A percentile compares a stretch with the other conserved stretches of the same genome.
These are phyloP conservation scores for Lactarius indigo DNA, from an alignment of 768 basidiomycete species.

Conservation along the genomic window DNA sequence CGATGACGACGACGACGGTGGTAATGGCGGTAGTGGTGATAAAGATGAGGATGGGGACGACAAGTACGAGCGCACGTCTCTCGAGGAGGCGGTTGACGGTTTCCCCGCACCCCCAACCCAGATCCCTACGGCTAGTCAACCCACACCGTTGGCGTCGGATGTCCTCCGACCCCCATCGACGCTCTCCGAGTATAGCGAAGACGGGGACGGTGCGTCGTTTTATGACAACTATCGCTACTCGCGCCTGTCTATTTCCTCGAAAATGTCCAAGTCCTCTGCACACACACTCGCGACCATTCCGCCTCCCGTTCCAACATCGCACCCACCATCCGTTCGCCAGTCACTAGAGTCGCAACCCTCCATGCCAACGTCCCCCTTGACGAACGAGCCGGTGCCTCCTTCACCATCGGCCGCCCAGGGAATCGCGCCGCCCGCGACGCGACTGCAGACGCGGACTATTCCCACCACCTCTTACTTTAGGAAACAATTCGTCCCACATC, in stretches of 20 bases:
- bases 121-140: conserved; percentile 15
- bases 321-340: conserved; percentile 15
- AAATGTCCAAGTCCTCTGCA: conserved; percentile 39
- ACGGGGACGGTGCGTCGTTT: conserved; percentile 69
- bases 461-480: conserved; percentile 7
- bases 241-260: conserved; percentile 49
- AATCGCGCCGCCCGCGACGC: background rate
- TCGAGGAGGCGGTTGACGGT: conserved; percentile 25
- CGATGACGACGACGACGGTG: conserved; percentile 25
- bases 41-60: conserved; percentile 21
- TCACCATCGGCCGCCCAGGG: background rate
- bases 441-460: background rate
- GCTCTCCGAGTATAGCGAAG: conserved; percentile 33
- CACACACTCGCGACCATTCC: conserved; percentile 28
- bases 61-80: conserved; percentile 12
- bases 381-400: background rate
- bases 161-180: conserved; percentile 9
- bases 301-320: conserved; percentile 33
- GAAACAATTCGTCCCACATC: conserved; percentile 31
- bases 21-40: conserved; percentile 19
- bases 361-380: background rate
- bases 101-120: conserved; percentile 22
- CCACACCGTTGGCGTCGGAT: background rate
- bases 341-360: conserved; percentile 17
- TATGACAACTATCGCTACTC: conserved; percentile 82